phyloP scores from a whole-genome alignment of 306 rosid genomes.

The Mimosa bimucronata region DNA sequence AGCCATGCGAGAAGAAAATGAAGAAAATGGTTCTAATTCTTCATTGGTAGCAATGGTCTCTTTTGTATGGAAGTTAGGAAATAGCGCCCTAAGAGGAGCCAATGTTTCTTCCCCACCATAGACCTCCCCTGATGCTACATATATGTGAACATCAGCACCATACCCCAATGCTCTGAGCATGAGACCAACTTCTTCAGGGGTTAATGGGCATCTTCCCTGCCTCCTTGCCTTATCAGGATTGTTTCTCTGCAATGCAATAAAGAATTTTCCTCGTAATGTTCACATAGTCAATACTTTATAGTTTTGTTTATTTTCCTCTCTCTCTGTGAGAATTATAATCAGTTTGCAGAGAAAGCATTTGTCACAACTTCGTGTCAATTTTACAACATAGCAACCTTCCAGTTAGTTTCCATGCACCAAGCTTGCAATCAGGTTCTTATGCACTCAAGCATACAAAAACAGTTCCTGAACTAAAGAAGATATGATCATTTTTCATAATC shows the following conservation, averaged over 20 bases:
- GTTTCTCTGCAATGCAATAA: slow-evolving; percentile 64
- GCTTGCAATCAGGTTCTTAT: background rate
- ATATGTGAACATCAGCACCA: slow-evolving; percentile 87
- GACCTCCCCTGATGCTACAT: slow-evolving; percentile 96
- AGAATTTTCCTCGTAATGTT: slow-evolving; percentile 27
- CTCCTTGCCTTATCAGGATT: slow-evolving; percentile 96
- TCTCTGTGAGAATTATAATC: background rate
- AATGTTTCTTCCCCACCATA: slow-evolving; percentile 94
- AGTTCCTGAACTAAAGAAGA: slow-evolving; percentile 7
- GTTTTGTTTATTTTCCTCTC: background rate
- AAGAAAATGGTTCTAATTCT: slow-evolving; percentile 78
- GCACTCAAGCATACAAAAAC: slow-evolving; percentile 20
- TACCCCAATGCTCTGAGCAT: slow-evolving; percentile 97
- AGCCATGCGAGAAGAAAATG: slow-evolving; percentile 99
- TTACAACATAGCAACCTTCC: slow-evolving; percentile 3
- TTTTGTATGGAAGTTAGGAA: slow-evolving; percentile 90
- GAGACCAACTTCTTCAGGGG: slow-evolving; percentile 99
- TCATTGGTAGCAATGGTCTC: slow-evolving; percentile 84
- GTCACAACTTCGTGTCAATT: background rate
- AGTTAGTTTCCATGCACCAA: slow-evolving; percentile 12
- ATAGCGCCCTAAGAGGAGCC: slow-evolving; percentile 84
- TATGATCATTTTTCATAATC: background rate
- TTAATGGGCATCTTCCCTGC: slow-evolving; percentile 97
- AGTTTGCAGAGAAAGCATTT: slow-evolving; percentile 29
- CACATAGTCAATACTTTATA: background rate